Conservation (phyloP, 2,329 filamentous ascomycete species). For the Hypocreales sp. region DNA sequence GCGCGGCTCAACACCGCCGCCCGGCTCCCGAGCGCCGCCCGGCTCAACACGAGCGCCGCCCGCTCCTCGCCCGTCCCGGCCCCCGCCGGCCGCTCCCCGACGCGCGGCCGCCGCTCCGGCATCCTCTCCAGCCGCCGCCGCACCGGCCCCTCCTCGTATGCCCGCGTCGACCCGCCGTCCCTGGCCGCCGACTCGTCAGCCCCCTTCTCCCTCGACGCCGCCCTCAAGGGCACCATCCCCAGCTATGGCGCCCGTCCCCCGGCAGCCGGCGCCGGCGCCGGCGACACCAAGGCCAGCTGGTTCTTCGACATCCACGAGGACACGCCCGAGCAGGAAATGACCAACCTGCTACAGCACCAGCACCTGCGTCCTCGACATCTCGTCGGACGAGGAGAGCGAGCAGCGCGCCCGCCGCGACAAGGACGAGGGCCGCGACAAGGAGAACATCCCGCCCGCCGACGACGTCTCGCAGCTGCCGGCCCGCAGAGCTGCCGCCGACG, state of each 20-base stretch:
- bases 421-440: slow-evolving; percentile 61
- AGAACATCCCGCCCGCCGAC: slow-evolving; percentile 71
- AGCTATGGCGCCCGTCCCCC: slow-evolving; percentile 34
- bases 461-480: slow-evolving; percentile 44
- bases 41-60: slow-evolving; percentile 25
- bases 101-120: slow-evolving; percentile 50
- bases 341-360: slow-evolving; percentile 87
- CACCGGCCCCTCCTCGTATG: slow-evolving; percentile 39
- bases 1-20: slow-evolving; percentile 27
- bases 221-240: slow-evolving; percentile 60
- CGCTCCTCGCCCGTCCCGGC: slow-evolving; percentile 42
- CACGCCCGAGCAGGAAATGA: slow-evolving; percentile 75
- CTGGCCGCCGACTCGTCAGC: slow-evolving; percentile 37
- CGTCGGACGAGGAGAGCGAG: slow-evolving; percentile 66
- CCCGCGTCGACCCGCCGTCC: slow-evolving; percentile 56
- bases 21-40: too few relatives aligned
- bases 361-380: slow-evolving; percentile 75
- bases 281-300: slow-evolving; percentile 52
- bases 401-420: slow-evolving; percentile 34
- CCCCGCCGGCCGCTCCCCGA: slow-evolving; percentile 71
- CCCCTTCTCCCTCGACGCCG: slow-evolving; percentile 75
- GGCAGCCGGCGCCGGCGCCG: slow-evolving; percentile 21
- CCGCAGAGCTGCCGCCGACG: slow-evolving; percentile 22
- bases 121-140: slow-evolving; percentile 55
- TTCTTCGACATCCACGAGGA: slow-evolving; percentile 94